Base-by-base conservation (phyloP, 345 rosid species). In the Citrus unshiu region DNA sequence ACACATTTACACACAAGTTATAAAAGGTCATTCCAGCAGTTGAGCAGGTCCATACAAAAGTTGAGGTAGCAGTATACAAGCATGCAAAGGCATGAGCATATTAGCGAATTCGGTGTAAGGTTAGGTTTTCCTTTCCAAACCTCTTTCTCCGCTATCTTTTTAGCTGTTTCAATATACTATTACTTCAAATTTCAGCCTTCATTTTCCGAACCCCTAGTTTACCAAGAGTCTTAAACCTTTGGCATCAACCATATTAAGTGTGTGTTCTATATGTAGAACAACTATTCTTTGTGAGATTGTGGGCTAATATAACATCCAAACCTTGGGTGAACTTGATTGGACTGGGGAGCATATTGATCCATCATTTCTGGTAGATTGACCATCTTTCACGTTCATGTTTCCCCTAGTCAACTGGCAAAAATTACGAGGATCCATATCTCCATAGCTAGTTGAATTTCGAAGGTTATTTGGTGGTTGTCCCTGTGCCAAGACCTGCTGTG, bases 321-420 rank as follows among this genome's bases (percentile, higher is more conserved):
- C 94, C 92, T 88, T 85, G 43, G 92, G 90, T 5, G 92, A 88
- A 78, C 83, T 86, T 80, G 94, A 85, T 65, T 85, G 89, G 68
- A 78, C 79, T 21, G 92, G 91, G 54, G 88, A 88, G 87, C 88
- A 81, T 77, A 84, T 82, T 27, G 92, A 77, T 78, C 90, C 94
- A 76, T 89, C 89, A 73, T 89, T 89, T 83, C 84, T 86, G 18
- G 82, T 74, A 30, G 83, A 79, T 43, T 87, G 94, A 69, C 81
- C 88, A 83, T 91, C 94, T 78, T 88, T 91, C 70, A 83, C 72
- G 75, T 76, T 86, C 80, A 88, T 77, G 84, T 77, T 82, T 68
- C 87, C 81, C 74, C 87, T 76, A 67, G 91, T 82, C 56, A 91
- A 81, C 73, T 86, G 91, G 78, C 76, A 79, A 68, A 83, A 81